phyloP scores from a whole-genome alignment of 192 early-diverging fungal genomes.

The Mortierella alpina region DNA sequence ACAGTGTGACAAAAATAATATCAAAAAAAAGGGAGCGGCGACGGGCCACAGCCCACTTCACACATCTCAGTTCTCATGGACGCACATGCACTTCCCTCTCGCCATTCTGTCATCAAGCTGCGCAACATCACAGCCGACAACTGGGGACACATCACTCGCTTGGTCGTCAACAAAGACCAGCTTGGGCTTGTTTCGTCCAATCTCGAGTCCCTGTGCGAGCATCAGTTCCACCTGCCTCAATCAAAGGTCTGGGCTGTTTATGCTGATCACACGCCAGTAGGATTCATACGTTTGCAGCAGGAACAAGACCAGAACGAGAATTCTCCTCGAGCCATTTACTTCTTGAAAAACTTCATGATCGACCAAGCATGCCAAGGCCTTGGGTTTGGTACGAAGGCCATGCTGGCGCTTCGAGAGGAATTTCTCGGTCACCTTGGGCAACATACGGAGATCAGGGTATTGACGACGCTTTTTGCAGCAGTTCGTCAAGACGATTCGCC shows the following conservation, averaged over 20 bases:
- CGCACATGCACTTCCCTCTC: slow-evolving; percentile 16
- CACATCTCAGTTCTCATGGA: slow-evolving; percentile 14
- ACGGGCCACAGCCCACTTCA: background rate
- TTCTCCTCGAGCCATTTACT: background rate
- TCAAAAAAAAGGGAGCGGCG: background rate
- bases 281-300: slow-evolving; percentile 28
- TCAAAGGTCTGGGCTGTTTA: slow-evolving; percentile 33
- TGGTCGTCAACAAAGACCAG: slow-evolving; percentile 41
- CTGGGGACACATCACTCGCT: slow-evolving; percentile 18
- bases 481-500: slow-evolving; percentile 37
- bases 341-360: slow-evolving; percentile 29
- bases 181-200: slow-evolving; percentile 14
- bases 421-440: background rate
- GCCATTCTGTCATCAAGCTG: slow-evolving; percentile 25
- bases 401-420: slow-evolving; percentile 11
- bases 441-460: background rate
- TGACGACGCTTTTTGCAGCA: slow-evolving; percentile 10
- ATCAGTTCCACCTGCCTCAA: slow-evolving; percentile 20
- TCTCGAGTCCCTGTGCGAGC: slow-evolving; percentile 45
- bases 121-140: slow-evolving; percentile 29
- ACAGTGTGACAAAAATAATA: background rate
- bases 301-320: background rate
- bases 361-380: slow-evolving; percentile 35
- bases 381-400: slow-evolving; percentile 33
- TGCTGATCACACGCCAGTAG: slow-evolving; percentile 36